Evolutionary conservation across 2,329 filamentous ascomycete genomes (phyloP).

Genomic region (Pseudohalonectria lignicola): DNA sequence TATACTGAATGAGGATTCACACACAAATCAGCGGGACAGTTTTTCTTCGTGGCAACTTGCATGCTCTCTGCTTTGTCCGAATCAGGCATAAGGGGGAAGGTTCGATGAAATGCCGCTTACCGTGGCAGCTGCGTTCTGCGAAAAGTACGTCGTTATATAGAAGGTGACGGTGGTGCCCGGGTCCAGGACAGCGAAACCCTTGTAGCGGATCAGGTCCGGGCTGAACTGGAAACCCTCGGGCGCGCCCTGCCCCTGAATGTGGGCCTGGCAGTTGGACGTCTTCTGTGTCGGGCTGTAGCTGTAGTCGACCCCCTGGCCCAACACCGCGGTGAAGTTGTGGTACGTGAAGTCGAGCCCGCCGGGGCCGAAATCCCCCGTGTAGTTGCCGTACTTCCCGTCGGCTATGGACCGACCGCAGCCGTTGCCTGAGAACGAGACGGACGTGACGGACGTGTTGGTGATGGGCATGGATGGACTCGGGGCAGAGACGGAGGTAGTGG

Average conservation of each 20-base stretch:
- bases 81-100: too few species aligned
- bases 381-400: not conserved
- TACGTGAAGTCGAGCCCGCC: not conserved
- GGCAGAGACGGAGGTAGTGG: not conserved
- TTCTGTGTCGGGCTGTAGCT: conserved; percentile 19
- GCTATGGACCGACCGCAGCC: conserved; percentile 25
- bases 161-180: conserved; percentile 29
- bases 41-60: too few species aligned
- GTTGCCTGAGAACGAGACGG: conserved; percentile 24
- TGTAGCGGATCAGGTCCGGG: conserved; percentile 34
- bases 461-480: not conserved
- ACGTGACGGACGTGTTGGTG: not conserved
- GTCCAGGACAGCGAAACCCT: conserved; percentile 34
- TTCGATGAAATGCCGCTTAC: too few species aligned
- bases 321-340: conserved; percentile 1
- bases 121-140: conserved; percentile 29
- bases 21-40: too few species aligned
- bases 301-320: conserved; percentile 17
- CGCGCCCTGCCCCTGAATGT: conserved; percentile 32
- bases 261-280: conserved; percentile 36
- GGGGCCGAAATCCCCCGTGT: not conserved
- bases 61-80: too few species aligned
- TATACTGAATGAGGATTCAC: too few species aligned
- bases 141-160: conserved; percentile 35
- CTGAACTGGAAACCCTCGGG: conserved; percentile 31